These are phyloP conservation scores for Paecilomyces dactylethromorphus DNA, from an alignment of 2,329 filamentous ascomycete species.

Conservation along the genomic window DNA sequence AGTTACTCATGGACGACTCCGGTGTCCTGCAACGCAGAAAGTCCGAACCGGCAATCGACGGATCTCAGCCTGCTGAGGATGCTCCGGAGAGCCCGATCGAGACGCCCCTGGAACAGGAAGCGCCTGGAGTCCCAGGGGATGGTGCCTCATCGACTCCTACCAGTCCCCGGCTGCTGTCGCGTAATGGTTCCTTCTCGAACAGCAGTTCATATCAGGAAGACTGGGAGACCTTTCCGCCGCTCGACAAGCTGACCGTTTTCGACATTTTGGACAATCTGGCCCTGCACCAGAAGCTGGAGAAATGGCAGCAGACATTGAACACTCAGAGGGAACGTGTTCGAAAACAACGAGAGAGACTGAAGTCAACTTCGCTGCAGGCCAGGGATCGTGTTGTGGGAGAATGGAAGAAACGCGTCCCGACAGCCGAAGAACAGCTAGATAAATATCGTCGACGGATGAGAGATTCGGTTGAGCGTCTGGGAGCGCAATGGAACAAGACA, in stretches of 20 bases:
- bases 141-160: constrained; percentile 22
- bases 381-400: constrained; percentile 86
- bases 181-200: constrained; percentile 74
- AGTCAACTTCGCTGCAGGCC: constrained; percentile 68
- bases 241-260: constrained; percentile 85
- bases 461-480: constrained; percentile 78
- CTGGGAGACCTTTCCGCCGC: constrained; percentile 77
- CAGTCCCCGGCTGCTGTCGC: constrained; percentile 50
- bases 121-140: constrained; percentile 17
- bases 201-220: constrained; percentile 83
- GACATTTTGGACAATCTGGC: constrained; percentile 92
- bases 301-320: constrained; percentile 74
- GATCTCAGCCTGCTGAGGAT: constrained; percentile 18
- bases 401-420: constrained; percentile 78
- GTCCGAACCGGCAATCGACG: constrained; percentile 14
- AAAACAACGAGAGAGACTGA: constrained; percentile 72
- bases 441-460: constrained; percentile 86
- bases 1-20: constrained; percentile 26
- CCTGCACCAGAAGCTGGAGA: constrained; percentile 82
- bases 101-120: constrained; percentile 20
- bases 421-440: constrained; percentile 85
- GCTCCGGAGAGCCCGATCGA: constrained; percentile 16
- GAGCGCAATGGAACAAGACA: constrained; percentile 79
- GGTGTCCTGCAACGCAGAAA: constrained; percentile 14
- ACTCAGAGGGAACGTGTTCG: constrained; percentile 80